Conservation (phyloP, 2,329 filamentous ascomycete species). For the Penicillium sclerotiorum region DNA sequence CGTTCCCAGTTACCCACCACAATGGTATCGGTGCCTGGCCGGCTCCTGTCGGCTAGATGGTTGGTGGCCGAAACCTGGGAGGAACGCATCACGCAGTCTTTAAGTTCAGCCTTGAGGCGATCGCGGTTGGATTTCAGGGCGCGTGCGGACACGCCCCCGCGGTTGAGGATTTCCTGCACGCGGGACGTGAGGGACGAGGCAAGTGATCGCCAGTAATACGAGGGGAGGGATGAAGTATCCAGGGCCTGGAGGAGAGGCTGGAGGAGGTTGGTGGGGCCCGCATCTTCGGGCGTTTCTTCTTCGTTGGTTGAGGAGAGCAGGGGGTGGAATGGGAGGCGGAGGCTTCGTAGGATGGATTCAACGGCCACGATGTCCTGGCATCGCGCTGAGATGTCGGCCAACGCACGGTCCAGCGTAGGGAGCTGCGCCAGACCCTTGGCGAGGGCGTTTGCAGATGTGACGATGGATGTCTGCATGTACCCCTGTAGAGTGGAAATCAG, state of each 20-base stretch:
- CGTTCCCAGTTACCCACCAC: conserved; percentile 72
- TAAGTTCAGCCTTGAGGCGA: conserved; percentile 73
- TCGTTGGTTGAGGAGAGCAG: conserved; percentile 48
- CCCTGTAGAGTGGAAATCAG: conserved; percentile 76
- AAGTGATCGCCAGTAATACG: conserved; percentile 91
- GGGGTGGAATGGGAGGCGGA: conserved; percentile 70
- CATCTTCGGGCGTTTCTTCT: conserved; percentile 30
- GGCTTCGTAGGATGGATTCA: conserved; percentile 72
- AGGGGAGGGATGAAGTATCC: conserved; percentile 83
- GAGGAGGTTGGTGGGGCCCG: conserved; percentile 58
- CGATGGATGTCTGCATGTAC: conserved; percentile 79
- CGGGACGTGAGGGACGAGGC: conserved; percentile 74
- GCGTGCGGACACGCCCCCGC: conserved; percentile 81
- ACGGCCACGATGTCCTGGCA: conserved; percentile 93
- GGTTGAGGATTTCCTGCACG: conserved; percentile 80
- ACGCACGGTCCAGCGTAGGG: conserved; percentile 76
- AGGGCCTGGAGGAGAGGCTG: conserved; percentile 73
- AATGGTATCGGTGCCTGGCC: conserved; percentile 48
- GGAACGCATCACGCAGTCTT: conserved; percentile 80
- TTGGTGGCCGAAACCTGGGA: conserved; percentile 65
- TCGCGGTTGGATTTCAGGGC: conserved; percentile 77
- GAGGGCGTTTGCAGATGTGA: conserved; percentile 74
- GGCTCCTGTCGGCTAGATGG: conserved; percentile 48
- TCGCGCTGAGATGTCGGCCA: conserved; percentile 77
- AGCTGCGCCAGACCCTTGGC: conserved; percentile 76